These are phyloP conservation scores for Talaromyces islandicus DNA, from an alignment of 2,329 filamentous ascomycete genomes.

Conservation along the genomic window DNA sequence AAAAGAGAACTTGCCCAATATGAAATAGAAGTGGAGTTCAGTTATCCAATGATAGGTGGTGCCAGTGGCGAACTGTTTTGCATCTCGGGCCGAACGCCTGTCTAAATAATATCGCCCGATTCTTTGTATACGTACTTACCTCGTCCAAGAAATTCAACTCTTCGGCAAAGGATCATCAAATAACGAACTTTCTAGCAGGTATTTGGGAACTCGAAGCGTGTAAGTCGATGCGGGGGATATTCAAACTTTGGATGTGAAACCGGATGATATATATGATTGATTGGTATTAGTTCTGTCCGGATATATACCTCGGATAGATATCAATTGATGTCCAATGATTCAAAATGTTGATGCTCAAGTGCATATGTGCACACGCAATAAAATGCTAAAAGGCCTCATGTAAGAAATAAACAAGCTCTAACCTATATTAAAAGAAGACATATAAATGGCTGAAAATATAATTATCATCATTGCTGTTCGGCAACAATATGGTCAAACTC, in stretches of 20 bases:
- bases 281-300: background rate
- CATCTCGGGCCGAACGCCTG: background rate
- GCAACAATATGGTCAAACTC: constrained; percentile 26
- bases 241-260: background rate
- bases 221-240: background rate
- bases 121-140: background rate
- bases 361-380: background rate
- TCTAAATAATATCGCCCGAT: background rate
- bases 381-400: background rate
- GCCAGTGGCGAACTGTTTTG: background rate
- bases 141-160: background rate
- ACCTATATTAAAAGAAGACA: background rate
- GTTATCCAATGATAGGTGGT: background rate
- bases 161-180: background rate
- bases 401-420: background rate
- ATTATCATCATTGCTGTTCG: background rate
- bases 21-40: background rate
- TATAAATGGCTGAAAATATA: background rate
- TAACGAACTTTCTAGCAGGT: background rate
- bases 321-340: background rate
- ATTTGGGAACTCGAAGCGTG: no score
- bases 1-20: background rate
- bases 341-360: background rate
- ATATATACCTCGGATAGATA: background rate
- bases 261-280: background rate